Evolutionary conservation across 805 yeast species (phyloP), one percentile per base, ranked within the genome.

Genomic region (Yamadazyma kitorensis): DNA sequence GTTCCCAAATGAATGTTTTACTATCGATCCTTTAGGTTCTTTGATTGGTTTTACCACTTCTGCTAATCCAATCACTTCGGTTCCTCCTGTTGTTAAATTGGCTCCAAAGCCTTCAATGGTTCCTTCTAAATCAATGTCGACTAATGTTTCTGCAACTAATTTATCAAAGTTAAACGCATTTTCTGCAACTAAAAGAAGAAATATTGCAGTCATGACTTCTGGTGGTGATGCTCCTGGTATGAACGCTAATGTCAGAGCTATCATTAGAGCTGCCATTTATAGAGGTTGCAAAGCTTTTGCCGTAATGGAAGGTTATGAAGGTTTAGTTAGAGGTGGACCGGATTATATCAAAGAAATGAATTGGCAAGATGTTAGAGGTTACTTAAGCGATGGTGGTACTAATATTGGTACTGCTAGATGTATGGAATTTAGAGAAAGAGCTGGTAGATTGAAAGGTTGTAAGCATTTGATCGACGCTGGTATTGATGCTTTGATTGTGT

Each of bases 201-300:
- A 79, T 47, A 86, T 93, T 44, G 98, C 95, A 4, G 93, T 93
- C 32, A 88, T 93, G 91, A 93, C 98, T 5, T 86, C 96, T 1
- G 98, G 98, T 49, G 98, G 99, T 62, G 99, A 93, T 57, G 85
- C 98, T 34, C 98, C 94, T 19, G 99, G 99, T 52, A 93, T 93
- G 98, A 87, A 88, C 61, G 91, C 97, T 4, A 86, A 82, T 17
- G 98, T 93, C 6, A 74, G 98, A 44, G 95, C 98, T 0, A 95
- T 93, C 39, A 96, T 91, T 6, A 76, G 98, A 50, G 78, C 96
- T 2, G 96, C 95, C 43, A 86, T 93, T 44, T 77, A 70, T 66
- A 72, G 79, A 38, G 89, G 84, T 12, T 93, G 98, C 67, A 94
- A 88, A 44, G 91, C 88, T 19, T 93, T 73, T 52, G 97, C 94